Evolutionary conservation across 1,284 basidiomycete genomes (phyloP), one percentile per base, ranked within the genome.

Genomic region (Cutaneotrichosporon spelunceum): DNA sequence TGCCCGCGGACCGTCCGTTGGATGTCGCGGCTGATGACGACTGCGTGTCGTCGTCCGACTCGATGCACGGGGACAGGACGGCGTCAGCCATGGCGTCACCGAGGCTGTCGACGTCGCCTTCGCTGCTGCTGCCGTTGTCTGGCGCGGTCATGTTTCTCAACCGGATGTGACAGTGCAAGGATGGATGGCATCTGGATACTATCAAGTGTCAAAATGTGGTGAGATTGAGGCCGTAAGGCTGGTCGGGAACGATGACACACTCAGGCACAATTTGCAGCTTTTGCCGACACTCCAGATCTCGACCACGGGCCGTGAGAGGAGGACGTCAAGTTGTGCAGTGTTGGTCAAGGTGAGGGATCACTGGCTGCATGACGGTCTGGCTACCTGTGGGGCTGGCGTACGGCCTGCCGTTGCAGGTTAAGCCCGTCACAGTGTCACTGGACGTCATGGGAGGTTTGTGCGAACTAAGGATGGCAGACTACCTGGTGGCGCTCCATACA

Each of bases 1-100:
- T 88, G 61, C 85, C 77, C 13, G 93, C 87, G 16, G 74, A 79
- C 29, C 93, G 86, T n/a, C 16, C 39, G 11, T 13, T 36, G 16
- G 39, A 42, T 42, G 39, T 19, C 19, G 19, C 19, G 11, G 19
- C 19, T 7, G 19, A 42, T n/a, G 39, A 6, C 19, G 39, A 7
- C n/a, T 2, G 19, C 16, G 36, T 39, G 36, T 42, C 2, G 39
- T 7, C 19, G 8, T 42, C 39, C 6, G 39, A 42, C 14, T 42
- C 39, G 39, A 19, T 16, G 16, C 36, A 39, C 36, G 36, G 36
- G 1, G 36, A 39, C 11, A 42, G 19, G 11, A 42, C 39, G 1
- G 39, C 39, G 19, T n/a, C 39, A 1, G 39, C 39, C 39, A 42
- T 42, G 19, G 39, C 39, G 8, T 5, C 39, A 6, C 19, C 19